Conservation (phyloP, 805 yeast species). For the Cyberlindnera petersonii region DNA sequence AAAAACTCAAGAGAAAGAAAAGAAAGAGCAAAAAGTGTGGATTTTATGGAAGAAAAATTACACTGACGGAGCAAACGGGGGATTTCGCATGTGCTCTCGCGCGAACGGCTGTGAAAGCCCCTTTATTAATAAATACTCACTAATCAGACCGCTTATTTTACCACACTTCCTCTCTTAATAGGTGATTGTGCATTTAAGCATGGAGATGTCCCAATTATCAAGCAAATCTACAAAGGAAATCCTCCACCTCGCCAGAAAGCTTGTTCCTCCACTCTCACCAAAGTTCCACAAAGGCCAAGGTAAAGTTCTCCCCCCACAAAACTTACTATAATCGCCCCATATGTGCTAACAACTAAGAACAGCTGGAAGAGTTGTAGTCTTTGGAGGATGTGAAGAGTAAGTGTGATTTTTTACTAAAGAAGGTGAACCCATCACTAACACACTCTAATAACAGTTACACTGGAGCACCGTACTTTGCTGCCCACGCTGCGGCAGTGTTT, state of each 20-base stretch:
- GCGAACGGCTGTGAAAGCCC: too few species aligned
- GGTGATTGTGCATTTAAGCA: too few species aligned
- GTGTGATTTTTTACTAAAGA: constrained; percentile 13
- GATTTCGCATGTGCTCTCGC: too few species aligned
- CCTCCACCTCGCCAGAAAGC: constrained; percentile 43
- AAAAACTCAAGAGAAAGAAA: too few species aligned
- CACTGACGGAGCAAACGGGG: too few species aligned
- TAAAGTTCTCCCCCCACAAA: too few species aligned
- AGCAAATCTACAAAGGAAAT: constrained; percentile 33
- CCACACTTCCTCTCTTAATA: neutral
- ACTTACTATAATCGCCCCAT: too few species aligned
- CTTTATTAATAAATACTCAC: too few species aligned
- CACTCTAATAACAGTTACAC: constrained; percentile 52
- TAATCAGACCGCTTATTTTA: too few species aligned
- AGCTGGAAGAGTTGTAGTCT: constrained; percentile 77
- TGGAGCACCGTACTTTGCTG: constrained; percentile 93
- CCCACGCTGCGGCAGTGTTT: constrained; percentile 75
- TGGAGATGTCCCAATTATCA: constrained; percentile 17
- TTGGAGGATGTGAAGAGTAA: constrained; percentile 90
- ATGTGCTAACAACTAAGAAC: neutral
- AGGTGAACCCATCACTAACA: neutral
- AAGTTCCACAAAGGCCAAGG: constrained; percentile 84
- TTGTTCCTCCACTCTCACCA: constrained; percentile 75
- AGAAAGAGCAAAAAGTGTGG: too few species aligned
- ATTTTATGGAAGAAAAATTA: too few species aligned